A percentile compares a stretch with the other conserved stretches of the same genome.
Conservation (phyloP, 176 grass and related monocot species). For the Urochloa ruziziensis region DNA sequence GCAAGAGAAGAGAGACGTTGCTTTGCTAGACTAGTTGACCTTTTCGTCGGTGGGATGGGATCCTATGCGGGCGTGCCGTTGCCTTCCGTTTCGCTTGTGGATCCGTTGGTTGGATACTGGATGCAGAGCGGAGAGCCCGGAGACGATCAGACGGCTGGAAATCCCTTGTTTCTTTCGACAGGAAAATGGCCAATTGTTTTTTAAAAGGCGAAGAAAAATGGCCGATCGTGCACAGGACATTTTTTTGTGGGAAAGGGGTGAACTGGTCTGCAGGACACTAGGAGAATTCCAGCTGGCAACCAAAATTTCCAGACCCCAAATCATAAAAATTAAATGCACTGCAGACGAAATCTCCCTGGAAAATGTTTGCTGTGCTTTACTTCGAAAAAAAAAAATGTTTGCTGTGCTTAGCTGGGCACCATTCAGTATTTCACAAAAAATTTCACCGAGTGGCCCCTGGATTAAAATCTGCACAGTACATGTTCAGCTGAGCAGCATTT, state of each 20-base stretch:
- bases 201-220: too few relatives aligned
- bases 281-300: too few relatives aligned
- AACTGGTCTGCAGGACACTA: too few relatives aligned
- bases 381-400: too few relatives aligned
- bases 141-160: too few relatives aligned
- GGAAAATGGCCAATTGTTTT: not conserved
- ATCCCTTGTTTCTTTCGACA: not conserved
- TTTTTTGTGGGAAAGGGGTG: not conserved
- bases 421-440: too few relatives aligned
- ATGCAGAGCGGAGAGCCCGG: too few relatives aligned
- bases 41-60: not conserved
- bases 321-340: not conserved
- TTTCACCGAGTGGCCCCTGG: too few relatives aligned
- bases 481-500: not conserved
- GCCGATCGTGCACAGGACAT: not conserved
- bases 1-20: constrained; percentile 25
- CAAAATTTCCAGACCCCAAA: not conserved
- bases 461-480: too few relatives aligned
- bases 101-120: not conserved
- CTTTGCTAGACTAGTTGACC: not conserved
- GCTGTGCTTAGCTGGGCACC: too few relatives aligned
- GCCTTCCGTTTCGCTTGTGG: not conserved
- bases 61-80: constrained; percentile 9
- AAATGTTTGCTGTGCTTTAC: too few relatives aligned
- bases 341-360: not conserved